Percentiles rank a stretch among this genome's conserved stretches.
Evolutionary conservation across 1,284 basidiomycete species (phyloP).

Genomic region (Phenoliferia sp.): DNA sequence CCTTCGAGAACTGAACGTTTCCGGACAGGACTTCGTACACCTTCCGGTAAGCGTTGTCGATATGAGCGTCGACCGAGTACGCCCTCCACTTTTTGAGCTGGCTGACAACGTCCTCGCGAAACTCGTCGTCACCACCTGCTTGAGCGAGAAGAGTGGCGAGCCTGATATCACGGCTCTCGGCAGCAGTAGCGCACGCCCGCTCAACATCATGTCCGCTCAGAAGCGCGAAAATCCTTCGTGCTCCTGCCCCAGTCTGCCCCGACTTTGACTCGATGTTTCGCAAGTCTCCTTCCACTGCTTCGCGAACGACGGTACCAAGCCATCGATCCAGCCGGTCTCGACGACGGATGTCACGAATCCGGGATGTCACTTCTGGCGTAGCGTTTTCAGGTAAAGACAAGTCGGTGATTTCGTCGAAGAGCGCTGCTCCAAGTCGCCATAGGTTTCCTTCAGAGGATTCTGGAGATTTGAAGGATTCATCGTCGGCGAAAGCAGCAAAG

Average conservation of each 20-base stretch:
- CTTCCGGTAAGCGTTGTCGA: conserved; percentile 65
- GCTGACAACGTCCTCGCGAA: conserved; percentile 65
- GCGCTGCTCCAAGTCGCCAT: conserved; percentile 81
- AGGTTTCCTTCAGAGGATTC: conserved; percentile 66
- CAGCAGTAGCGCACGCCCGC: conserved; percentile 70
- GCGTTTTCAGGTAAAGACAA: conserved; percentile 56
- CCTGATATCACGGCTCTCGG: conserved; percentile 72
- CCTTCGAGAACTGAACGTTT: conserved; percentile 60
- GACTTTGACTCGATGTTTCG: conserved; percentile 37
- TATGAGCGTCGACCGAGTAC: conserved; percentile 66
- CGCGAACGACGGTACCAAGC: conserved; percentile 71
- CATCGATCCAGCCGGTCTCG: conserved; percentile 79
- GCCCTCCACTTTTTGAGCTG: conserved; percentile 83
- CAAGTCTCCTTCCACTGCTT: conserved; percentile 70
- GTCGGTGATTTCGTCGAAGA: conserved; percentile 71
- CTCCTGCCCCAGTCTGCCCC: conserved; percentile 44
- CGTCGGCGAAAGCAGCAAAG: conserved; percentile 72
- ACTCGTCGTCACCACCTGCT: conserved; percentile 71
- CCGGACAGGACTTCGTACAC: conserved; percentile 85
- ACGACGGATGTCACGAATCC: conserved; percentile 62
- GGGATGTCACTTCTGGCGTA: conserved; percentile 57
- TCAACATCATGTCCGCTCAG: conserved; percentile 84
- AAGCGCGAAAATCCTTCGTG: conserved; percentile 62
- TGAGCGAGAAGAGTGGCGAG: conserved; percentile 91
- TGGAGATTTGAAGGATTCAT: conserved; percentile 49